Percentiles rank a stretch among this genome's conserved stretches.
phyloP scores from a whole-genome alignment of 2,329 filamentous ascomycete genomes.

The Pseudogymnoascus sp. region DNA sequence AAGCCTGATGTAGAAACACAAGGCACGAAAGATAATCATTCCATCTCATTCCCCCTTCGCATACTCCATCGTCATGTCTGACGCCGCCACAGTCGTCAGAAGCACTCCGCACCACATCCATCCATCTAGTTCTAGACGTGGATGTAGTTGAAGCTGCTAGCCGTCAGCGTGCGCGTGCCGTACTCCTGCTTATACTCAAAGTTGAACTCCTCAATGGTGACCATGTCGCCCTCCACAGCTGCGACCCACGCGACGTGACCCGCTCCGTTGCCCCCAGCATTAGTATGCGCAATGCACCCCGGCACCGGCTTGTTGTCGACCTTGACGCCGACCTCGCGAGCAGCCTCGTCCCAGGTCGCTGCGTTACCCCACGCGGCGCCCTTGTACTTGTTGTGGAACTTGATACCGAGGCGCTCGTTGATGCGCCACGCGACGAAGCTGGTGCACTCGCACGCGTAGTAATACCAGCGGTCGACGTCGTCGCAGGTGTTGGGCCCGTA shows the following conservation, averaged over 20 bases:
- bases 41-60: not conserved
- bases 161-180: not conserved
- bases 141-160: not conserved
- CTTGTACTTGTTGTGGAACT: conserved; percentile 13
- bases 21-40: not conserved
- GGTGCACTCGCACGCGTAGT: conserved; percentile 15
- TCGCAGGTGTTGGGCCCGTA: conserved; percentile 11
- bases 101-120: not conserved
- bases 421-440: conserved; percentile 14
- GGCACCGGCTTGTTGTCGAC: not conserved
- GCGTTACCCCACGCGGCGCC: conserved; percentile 12
- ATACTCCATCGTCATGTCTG: not conserved
- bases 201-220: not conserved
- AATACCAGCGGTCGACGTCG: conserved; percentile 12
- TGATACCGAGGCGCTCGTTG: conserved; percentile 12
- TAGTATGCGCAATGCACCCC: not conserved
- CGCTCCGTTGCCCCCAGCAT: not conserved
- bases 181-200: not conserved
- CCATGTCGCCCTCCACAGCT: not conserved
- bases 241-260: not conserved
- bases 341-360: not conserved
- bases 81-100: not conserved
- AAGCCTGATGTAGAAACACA: not conserved
- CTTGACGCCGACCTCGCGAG: not conserved
- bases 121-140: not conserved